These are phyloP conservation scores for Neofusicoccum sp. DNA, from an alignment of 2,329 filamentous ascomycete species.

Conservation along the genomic window DNA sequence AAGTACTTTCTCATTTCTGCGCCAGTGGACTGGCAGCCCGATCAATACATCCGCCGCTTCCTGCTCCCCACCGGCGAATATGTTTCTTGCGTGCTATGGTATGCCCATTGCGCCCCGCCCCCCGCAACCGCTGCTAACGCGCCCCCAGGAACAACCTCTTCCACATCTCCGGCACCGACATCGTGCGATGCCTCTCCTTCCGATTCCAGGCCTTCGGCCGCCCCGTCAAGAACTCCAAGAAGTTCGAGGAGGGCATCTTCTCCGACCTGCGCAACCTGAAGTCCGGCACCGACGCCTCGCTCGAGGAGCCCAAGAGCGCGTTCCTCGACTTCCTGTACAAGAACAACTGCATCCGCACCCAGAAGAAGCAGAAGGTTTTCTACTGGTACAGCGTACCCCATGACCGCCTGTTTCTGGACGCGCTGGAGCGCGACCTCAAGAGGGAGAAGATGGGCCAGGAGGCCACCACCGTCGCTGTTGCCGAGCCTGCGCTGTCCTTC, in stretches of 20 bases:
- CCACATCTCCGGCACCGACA: conserved; percentile 98
- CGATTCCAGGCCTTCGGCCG: conserved; percentile 97
- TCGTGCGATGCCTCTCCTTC: conserved; percentile 96
- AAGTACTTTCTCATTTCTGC: conserved; percentile 99
- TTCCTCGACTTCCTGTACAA: conserved; percentile 99
- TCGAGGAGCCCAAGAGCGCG: conserved; percentile 97
- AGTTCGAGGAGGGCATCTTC: conserved; percentile 99
- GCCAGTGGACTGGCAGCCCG: conserved; percentile 93
- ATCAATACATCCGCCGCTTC: conserved; percentile 95
- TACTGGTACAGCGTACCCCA: conserved; percentile 99
- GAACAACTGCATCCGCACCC: conserved; percentile 99
- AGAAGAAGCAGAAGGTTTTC: conserved; percentile 99
- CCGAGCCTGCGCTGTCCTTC: conserved; percentile 95
- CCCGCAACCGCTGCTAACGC: background rate
- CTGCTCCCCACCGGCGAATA: conserved; percentile 97
- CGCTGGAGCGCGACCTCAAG: conserved; percentile 94
- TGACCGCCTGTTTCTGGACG: conserved; percentile 94
- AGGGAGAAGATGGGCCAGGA: conserved; percentile 99
- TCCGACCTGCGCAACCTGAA: conserved; percentile 97
- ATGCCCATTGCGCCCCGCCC: conserved; percentile 25
- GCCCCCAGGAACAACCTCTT: conserved; percentile 86
- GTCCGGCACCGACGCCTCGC: conserved; percentile 93
- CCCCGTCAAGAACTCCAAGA: conserved; percentile 99
- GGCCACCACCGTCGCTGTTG: conserved; percentile 92
- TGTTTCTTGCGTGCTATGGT: conserved; percentile 96